Evolutionary conservation across 2,329 filamentous ascomycete species (phyloP).

Genomic region (Colletotrichum gigasporum): DNA sequence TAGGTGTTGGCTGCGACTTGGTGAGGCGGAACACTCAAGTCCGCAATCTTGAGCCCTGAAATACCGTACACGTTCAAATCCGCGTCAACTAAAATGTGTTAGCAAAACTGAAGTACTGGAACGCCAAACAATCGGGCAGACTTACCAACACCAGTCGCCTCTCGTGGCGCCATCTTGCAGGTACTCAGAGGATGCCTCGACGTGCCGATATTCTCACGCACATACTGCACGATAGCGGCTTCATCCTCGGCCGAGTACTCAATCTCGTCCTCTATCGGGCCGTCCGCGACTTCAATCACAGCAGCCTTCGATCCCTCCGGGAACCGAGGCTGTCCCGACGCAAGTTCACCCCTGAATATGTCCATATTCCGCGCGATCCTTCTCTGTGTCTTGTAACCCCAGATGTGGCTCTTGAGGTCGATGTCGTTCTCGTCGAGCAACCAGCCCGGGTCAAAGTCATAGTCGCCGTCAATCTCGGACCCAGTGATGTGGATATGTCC

Average conservation of each 20-base stretch:
- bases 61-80: conserved; percentile 53
- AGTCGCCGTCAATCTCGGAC: conserved; percentile 43
- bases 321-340: conserved; percentile 54
- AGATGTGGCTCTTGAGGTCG: conserved; percentile 69
- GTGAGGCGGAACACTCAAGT: conserved; percentile 45
- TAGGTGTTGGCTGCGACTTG: conserved; percentile 59
- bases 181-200: conserved; percentile 58
- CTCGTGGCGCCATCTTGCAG: conserved; percentile 53
- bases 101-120: too few relatives aligned
- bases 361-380: conserved; percentile 67
- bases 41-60: conserved; percentile 50
- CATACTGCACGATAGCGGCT: conserved; percentile 54
- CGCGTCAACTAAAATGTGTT: conserved; percentile 42
- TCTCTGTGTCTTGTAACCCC: conserved; percentile 72
- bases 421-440: conserved; percentile 56
- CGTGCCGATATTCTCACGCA: conserved; percentile 50
- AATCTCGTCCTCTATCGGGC: conserved; percentile 46
- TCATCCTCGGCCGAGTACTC: conserved; percentile 61
- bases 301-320: conserved; percentile 49
- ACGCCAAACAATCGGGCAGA: too few relatives aligned
- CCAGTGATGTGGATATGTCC: conserved; percentile 64
- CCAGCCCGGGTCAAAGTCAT: conserved; percentile 62
- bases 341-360: conserved; percentile 59
- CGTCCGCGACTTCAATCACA: conserved; percentile 58
- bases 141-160: conserved; percentile 47